Base-by-base conservation (phyloP, 345 rosid genomes). In the Eucalyptus brandiana region DNA sequence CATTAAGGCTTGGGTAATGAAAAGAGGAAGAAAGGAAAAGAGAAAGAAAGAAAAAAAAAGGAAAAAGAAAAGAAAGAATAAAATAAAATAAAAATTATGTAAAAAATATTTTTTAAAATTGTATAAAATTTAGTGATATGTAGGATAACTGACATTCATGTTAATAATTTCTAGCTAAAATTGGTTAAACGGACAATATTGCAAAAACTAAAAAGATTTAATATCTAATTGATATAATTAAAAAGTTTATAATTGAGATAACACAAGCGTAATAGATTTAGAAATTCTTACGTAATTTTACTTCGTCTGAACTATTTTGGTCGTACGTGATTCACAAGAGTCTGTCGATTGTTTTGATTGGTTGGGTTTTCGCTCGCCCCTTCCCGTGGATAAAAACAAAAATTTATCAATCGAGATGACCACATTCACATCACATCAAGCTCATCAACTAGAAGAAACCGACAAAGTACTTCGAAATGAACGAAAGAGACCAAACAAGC, bases 1-100 rank as follows among this genome's bases (percentile, higher is more conserved):
- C 28, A 1, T 1, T 9, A 0, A 23, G 60, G 26, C 26, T 0
- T 54, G 0, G 24, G 12, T 23, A 12, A 54, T 0, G 1, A 23
- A 54, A 0, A 0, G 4, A 19, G 58, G 5, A 53, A 53, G 26
- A 54, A 54, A 54, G 60, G 26, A 54, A 54, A 21, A 9, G 30
- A 56, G 3, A 56, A 24, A 56, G 62, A 56, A 23, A 19, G 24
- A 53, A 8, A 53, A 53, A 19, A 18, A 3, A 1, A 45, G 1
- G 9, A 9, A 8, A 45, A 45, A 0, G 1, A 47, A 51, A 51
- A 0, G 3, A 21, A 9, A 54, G 0, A 21, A 21, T 1, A 54
- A 21, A 21, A 54, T 1, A 23, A 2, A 54, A 54, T 21, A 56
- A 21, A 51, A 23, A 56, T 23, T 8, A 24, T 56, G 3, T 23